Base-by-base conservation (phyloP, 2,329 filamentous ascomycete genomes). In the Penicillium occitanis region DNA sequence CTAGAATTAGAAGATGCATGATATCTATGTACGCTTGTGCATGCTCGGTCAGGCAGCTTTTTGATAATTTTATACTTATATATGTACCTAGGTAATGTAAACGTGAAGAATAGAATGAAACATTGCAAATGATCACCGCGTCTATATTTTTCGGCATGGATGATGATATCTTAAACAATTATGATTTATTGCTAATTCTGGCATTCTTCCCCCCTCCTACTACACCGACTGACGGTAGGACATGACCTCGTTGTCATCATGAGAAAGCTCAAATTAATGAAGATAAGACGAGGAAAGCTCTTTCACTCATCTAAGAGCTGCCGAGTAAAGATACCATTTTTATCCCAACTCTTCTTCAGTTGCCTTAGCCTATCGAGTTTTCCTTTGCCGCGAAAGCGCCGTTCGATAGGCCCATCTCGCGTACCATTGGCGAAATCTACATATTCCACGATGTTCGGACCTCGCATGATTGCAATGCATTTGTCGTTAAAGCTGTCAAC, bases 401-500 rank as follows among this genome's bases (percentile, higher is more conserved):
- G 68, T 3, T 53, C 42, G 14, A 69, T 37, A 19, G 62, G 55
- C 4, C 59, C 46, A 33, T 22, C 61, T 35, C 68, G 65, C 51
- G 67, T 66, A 66, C 28, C 63, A 17, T 65, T 71, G n/a, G 22
- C 46, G 11, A 51, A 64, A 14, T 67, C 65, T 1, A 44, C 59
- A 19, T 42, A 65, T 30, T 65, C 55, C 7, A 37, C 17, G 65
- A 40, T 28, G 48, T 66, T 46, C 33, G 63, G 58, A 63, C 69
- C 63, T 44, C 68, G 63, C 19, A 68, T 53, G 57, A 67, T 25
- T 5, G 42, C 60, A 37, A 62, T 50, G 33, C 44, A 50, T 37
- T 28, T 37, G 6, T 35, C 44, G 17, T 62, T 53, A 19, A 51
- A 62, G 11, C 3, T 10, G 33, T 50, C 48, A 19, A 62, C 60